phyloP scores from a whole-genome alignment of 179 eudicot genomes.

The Amaranthus tricolor region DNA sequence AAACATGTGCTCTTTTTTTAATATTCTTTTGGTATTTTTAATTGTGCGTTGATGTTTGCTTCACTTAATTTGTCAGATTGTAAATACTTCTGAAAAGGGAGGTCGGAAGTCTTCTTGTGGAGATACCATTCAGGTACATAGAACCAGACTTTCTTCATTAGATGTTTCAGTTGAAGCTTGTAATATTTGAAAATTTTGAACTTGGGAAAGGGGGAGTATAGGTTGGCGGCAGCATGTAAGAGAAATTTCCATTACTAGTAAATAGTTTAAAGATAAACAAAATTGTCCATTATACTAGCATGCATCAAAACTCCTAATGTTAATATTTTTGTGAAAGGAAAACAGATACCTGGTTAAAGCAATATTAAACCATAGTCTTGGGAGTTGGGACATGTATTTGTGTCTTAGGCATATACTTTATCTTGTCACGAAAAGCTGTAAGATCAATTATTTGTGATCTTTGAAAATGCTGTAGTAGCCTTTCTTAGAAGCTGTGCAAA shows the following conservation, averaged over 20 bases:
- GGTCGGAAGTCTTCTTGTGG: slow-evolving; percentile 92
- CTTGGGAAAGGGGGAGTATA: background rate
- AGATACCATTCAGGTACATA: slow-evolving; percentile 75
- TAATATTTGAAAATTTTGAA: background rate
- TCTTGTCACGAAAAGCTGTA: background rate
- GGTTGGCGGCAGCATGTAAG: background rate
- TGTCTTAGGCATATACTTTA: no score
- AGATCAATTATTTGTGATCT: background rate
- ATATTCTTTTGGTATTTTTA: slow-evolving; percentile 3
- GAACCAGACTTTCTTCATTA: background rate
- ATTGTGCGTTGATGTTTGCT: background rate
- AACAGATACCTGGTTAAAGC: background rate
- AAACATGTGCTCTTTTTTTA: background rate
- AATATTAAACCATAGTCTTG: background rate
- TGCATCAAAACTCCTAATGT: background rate
- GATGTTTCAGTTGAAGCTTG: background rate
- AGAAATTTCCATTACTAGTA: background rate
- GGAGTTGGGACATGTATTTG: background rate
- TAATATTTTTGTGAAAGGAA: background rate
- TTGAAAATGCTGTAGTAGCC: slow-evolving; percentile 2
- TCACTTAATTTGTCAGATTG: slow-evolving; percentile 46
- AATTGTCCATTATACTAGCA: background rate
- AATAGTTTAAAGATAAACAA: background rate
- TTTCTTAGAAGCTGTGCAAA: background rate
- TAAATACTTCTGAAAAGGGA: slow-evolving; percentile 91